These are phyloP conservation scores for Cyberlindnera maritima DNA, from an alignment of 805 yeast species.

Conservation along the genomic window DNA sequence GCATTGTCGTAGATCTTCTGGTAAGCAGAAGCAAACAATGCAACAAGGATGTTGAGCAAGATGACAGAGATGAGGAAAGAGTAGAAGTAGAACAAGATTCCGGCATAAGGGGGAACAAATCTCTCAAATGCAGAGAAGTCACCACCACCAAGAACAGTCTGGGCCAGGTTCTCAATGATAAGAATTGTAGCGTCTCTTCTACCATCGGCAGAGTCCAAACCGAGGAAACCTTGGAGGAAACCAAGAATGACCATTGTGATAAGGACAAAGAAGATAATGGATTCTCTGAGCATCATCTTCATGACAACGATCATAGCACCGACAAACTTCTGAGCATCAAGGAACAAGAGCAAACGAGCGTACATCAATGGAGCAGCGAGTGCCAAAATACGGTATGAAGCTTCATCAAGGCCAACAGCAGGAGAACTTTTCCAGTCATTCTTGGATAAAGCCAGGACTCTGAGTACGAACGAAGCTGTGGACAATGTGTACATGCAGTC, in stretches of 20 bases:
- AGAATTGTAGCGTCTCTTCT: constrained; percentile 67
- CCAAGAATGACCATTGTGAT: constrained; percentile 71
- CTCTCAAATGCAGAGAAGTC: constrained; percentile 65
- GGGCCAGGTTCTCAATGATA: constrained; percentile 60
- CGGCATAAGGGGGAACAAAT: constrained; percentile 84
- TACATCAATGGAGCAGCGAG: constrained; percentile 87
- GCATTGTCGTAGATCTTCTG: constrained; percentile 79
- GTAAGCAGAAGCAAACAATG: constrained; percentile 82
- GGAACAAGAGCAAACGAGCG: constrained; percentile 70
- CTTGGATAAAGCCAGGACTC: constrained; percentile 38
- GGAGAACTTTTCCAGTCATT: constrained; percentile 23
- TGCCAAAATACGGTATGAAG: constrained; percentile 68
- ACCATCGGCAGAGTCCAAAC: constrained; percentile 87
- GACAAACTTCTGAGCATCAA: constrained; percentile 78
- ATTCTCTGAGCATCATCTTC: constrained; percentile 84
- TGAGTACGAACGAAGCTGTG: constrained; percentile 48
- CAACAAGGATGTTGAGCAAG: constrained; percentile 78
- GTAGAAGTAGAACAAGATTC: constrained; percentile 72
- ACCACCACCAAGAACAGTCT: constrained; percentile 74
- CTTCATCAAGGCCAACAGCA: constrained; percentile 42
- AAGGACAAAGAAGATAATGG: constrained; percentile 76
- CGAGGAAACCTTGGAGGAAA: constrained; percentile 82
- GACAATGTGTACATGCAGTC: constrained; percentile 63
- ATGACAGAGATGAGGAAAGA: constrained; percentile 73
- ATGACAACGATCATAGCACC: constrained; percentile 88